Base-by-base conservation (phyloP, 129 eudicot species). In the Ambrosia artemisiifolia region DNA sequence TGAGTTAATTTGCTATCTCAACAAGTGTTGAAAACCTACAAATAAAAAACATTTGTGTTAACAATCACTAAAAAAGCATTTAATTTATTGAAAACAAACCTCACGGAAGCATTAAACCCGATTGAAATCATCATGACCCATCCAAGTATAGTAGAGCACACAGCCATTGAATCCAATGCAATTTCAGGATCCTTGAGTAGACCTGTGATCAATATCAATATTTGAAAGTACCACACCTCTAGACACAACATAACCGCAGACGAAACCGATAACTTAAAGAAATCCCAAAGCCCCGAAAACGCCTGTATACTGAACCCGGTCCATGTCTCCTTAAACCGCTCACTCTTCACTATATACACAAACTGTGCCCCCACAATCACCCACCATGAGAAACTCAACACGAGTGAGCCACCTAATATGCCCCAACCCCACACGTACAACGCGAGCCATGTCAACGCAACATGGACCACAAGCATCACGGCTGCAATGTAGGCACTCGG, bases 201-300 rank as follows among this genome's bases (percentile, higher is more conserved):
- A 38, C 85, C 85, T 3, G 88, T 83, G 10, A 84, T 44, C 83
- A 84, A 80, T 4, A 84, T 63, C 73, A 80, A 30, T 20, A 84
- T 65, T 42, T 84, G 88, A 77, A 76, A 84, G 32, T 84, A 84
- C 88, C 88, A 84, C 3, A 78, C 70, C 67, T 84, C 85, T 12
- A 84, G 35, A 56, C 85, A 84, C 88, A 84, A 44, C 85, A 84
- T 84, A 32, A 84, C 83, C 3, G 83, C 83, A 1, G 85, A 84
- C 7, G 88, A 79, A 42, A 63, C 18, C 18, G 85, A 80, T 13
- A 84, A 11, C 32, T 78, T 74, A 17, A 84, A 64, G 3, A 84
- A 80, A 62, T 50, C 65, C 78, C 83, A 75, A 3, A 84, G 56
- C n/a, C 85, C 88, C 2, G 80, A 77, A 70, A 84, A 84, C n/a